Evolutionary conservation across 2,329 filamentous ascomycete species (phyloP), one percentile per base, ranked within the genome.

Genomic region (Talaromyces sp.): DNA sequence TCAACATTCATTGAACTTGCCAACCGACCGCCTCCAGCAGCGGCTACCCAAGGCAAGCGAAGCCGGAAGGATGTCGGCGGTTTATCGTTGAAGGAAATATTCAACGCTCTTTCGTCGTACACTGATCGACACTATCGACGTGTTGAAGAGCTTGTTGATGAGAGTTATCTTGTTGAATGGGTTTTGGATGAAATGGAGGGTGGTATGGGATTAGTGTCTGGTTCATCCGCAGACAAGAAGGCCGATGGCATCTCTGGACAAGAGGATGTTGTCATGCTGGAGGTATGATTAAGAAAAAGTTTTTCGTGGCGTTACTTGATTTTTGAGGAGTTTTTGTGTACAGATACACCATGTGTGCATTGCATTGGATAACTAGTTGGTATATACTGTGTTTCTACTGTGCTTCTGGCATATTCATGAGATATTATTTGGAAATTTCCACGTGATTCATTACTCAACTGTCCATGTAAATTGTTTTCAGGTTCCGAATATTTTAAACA

Each of bases 131-230:
- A 99, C 77, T 97, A 96, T 77, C 90, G 89, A 77, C 85, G 94
- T 63, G 85, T 95, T 70, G 93, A 97, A 75, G 94, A 96, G 73
- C 81, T 97, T 71, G 87, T 93, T 47, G 94, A 98, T 75, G 95
- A 98, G 81, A 96, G 93, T 74, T 98, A 93, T 78, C 79, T 99
- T 72, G 86, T 98, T 47, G 92, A 97, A 78, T 98, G 96, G 84
- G 96, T 94, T 68, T 82, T 98, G 68, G 86, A 89, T 72, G 91
- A 97, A 81, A 98, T 98, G 93, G 93, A 96, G 73, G 90, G 75
- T 84, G 75, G 83, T 89, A 67, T 82, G 75, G 66, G 82, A 74
- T 66, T 79, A 63, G 68, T 66, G 45, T 60, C 65, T 16, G 60
- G 60, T 35, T n/a, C 19, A 13, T 37, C 65, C 9, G 41, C 35